phyloP scores from a whole-genome alignment of 140 eudicot species.

The Bidens hawaiensis region DNA sequence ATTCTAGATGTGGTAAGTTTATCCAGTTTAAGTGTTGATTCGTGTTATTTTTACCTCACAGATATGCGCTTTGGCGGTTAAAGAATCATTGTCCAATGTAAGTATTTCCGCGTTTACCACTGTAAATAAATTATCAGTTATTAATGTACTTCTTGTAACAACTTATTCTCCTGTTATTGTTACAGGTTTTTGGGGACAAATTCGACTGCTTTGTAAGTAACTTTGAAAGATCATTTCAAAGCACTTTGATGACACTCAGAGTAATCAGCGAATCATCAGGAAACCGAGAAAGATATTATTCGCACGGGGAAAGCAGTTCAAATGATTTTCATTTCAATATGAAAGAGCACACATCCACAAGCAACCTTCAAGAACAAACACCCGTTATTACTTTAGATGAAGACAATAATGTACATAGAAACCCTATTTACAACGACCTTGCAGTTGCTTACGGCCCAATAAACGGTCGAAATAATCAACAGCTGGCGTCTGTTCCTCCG shows the following conservation, averaged over 20 bases:
- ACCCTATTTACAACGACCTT: slow-evolving; percentile 34
- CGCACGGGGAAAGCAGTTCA: slow-evolving; percentile 22
- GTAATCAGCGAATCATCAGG: slow-evolving; percentile 49
- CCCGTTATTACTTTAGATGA: slow-evolving; percentile 26
- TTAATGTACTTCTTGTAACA: slow-evolving; percentile 1
- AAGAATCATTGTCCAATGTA: slow-evolving; percentile 82
- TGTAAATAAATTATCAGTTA: too few species aligned
- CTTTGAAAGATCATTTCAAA: slow-evolving; percentile 77
- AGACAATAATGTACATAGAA: slow-evolving; percentile 17
- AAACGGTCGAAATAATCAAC: slow-evolving; percentile 29
- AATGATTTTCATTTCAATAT: slow-evolving; percentile 20
- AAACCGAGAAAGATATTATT: slow-evolving; percentile 27
- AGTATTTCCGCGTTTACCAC: slow-evolving; percentile 23
- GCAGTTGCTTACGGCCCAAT: slow-evolving; percentile 28
- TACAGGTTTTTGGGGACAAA: slow-evolving; percentile 73
- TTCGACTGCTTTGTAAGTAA: slow-evolving; percentile 66
- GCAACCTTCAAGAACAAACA: slow-evolving; percentile 19
- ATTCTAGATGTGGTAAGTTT: neutral
- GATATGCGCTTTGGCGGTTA: slow-evolving; percentile 82
- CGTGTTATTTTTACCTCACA: slow-evolving; percentile 27
- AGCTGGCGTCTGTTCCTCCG: slow-evolving; percentile 30
- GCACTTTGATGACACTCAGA: slow-evolving; percentile 82
- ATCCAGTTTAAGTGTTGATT: neutral
- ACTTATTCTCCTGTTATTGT: neutral
- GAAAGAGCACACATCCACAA: slow-evolving; percentile 11